Base-by-base conservation (phyloP, 768 basidiomycete genomes). In the Obba rivulosa region DNA sequence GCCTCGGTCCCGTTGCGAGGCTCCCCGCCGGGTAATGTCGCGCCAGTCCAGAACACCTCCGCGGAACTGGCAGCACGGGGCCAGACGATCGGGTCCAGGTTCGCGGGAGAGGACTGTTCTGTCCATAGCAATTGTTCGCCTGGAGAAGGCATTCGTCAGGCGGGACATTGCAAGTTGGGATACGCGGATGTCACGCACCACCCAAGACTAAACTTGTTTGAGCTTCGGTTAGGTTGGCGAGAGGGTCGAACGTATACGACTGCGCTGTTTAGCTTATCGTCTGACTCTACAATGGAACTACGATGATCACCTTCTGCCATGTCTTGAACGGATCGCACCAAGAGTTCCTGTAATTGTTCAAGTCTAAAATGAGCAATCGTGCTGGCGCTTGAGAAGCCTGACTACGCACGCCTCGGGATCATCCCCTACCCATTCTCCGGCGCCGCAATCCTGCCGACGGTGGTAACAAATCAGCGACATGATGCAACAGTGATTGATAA, bases 241-340 rank as follows among this genome's bases (percentile, higher is more conserved):
- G 70, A 1, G 88, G 87, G 59, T 92, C 75, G 66, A 89, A 91
- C 3, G 81, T 79, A 65, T 83, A 86, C 1, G 83, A 66, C 64
- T 73, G 69, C 68, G 40, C 2, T 9, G 36, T 25, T 22, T 36
- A 34, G 11, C 31, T 22, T 3, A 34, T n/a, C 14, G 31, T 8
- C 14, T 16, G n/a, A n/a, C 4, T 25, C 16, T 44, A 46, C 55
- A 54, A 5, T 20, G 21, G 24, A 20, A 8, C n/a, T 18, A 21
- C 25, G 13, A 18, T 47, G 46, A 52, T 51, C 46, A 85, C 83
- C 66, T 79, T 76, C 59, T 85, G 80, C 87, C 87, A 91, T 5
- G 80, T 80, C 64, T 87, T 87, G 78, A 83, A 87, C 0, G 85
- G 83, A 56, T 83, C 83, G 58, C 83, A 87, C 83, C 85, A 87